Percentiles rank a stretch among this genome's conserved stretches.
phyloP scores from a whole-genome alignment of 306 rosid genomes.

The Sicyos edulis region DNA sequence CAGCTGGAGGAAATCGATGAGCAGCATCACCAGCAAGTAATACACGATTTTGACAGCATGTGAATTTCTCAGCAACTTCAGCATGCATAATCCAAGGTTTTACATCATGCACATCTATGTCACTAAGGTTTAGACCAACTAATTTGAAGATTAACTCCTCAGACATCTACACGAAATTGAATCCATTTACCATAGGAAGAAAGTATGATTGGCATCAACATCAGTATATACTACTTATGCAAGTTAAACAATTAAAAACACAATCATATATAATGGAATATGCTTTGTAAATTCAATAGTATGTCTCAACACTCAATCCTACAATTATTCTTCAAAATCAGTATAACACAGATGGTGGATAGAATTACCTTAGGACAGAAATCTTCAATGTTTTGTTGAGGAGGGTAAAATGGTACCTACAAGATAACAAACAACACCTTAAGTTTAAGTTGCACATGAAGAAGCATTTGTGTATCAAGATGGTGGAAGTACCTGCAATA shows the following conservation, averaged over 20 bases:
- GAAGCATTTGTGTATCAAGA: conserved; percentile 15
- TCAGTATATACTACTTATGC: not conserved
- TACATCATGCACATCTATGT: conserved; percentile 63
- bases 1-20: conserved; percentile 98
- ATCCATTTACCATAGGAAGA: conserved; percentile 21
- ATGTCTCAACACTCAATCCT: not conserved
- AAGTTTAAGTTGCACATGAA: conserved; percentile 24
- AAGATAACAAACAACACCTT: conserved; percentile 26
- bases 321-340: not conserved
- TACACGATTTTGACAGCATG: conserved; percentile 45
- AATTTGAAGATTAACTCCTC: conserved; percentile 64
- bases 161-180: conserved; percentile 52
- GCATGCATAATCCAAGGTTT: conserved; percentile 98
- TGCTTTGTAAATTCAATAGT: not conserved
- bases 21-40: conserved; percentile 95
- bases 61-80: conserved; percentile 85
- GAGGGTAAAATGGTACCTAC: conserved; percentile 93
- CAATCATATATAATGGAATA: not conserved
- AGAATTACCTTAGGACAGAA: conserved; percentile 59
- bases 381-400: conserved; percentile 77
- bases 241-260: not conserved
- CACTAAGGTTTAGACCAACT: conserved; percentile 69
- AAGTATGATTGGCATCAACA: not conserved
- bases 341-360: conserved; percentile 18
- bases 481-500: conserved; percentile 63